Percentiles rank a stretch among this genome's conserved stretches.
These are phyloP conservation scores for Falciphora oryzae DNA, from an alignment of 2,329 filamentous ascomycete species.

Conservation along the genomic window DNA sequence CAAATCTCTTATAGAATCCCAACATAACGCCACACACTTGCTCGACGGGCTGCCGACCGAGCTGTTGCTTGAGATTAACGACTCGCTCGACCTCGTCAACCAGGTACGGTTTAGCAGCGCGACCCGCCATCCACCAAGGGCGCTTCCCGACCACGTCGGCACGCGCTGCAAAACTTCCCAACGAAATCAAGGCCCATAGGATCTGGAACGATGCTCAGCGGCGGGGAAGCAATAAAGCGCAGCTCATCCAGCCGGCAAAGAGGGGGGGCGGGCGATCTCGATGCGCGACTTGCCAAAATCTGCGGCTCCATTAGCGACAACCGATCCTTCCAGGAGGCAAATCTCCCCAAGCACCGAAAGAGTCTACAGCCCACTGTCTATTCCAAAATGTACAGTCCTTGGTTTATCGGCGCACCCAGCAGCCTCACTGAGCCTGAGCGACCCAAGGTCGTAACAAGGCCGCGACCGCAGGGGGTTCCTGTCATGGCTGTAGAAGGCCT, in stretches of 20 bases:
- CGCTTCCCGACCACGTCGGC: too few relatives aligned
- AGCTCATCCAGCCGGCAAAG: constrained; percentile 39
- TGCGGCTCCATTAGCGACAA: constrained; percentile 33
- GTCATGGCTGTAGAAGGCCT: too few relatives aligned
- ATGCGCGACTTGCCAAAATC: constrained; percentile 49
- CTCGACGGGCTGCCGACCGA: too few relatives aligned
- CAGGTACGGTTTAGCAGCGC: too few relatives aligned
- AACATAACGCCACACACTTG: too few relatives aligned
- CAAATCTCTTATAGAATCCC: too few relatives aligned
- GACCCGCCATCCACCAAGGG: too few relatives aligned
- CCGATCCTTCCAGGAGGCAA: constrained; percentile 40
- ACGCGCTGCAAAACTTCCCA: constrained; percentile 49
- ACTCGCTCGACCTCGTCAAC: too few relatives aligned
- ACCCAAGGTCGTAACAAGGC: background rate
- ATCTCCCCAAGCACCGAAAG: constrained; percentile 50
- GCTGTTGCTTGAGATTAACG: too few relatives aligned
- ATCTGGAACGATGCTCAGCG: constrained; percentile 54
- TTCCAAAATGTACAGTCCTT: constrained; percentile 48
- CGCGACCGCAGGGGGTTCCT: too few relatives aligned
- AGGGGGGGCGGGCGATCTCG: constrained; percentile 35
- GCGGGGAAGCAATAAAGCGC: constrained; percentile 31
- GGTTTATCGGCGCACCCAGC: constrained; percentile 41
- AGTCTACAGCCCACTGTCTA: constrained; percentile 61
- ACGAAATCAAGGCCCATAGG: constrained; percentile 48
- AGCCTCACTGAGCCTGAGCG: constrained; percentile 8